Evolutionary conservation across 1,139 yeast genomes (phyloP), one percentile per base, ranked within the genome.

Genomic region (Suhomyces panamericanus): DNA sequence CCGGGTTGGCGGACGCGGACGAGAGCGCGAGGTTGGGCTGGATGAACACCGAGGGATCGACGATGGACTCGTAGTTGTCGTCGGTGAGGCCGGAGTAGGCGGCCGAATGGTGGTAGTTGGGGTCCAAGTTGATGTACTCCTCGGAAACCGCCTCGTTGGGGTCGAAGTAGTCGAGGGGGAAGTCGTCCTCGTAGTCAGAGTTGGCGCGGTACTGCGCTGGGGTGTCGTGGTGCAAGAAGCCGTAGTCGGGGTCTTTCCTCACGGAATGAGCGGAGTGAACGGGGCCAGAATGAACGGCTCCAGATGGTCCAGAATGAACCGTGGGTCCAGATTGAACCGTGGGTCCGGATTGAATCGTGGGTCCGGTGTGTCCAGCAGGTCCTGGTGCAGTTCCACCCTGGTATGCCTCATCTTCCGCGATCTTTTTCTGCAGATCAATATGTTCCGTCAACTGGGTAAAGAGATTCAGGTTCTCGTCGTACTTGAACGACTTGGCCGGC

Each of bases 121-220:
- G 50, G 41, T 72, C 77, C 38, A 73, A 54, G 2, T 66, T 57
- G 16, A 73, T 66, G 49, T 63, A 70, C 27, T 70, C 76, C 28
- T 60, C 57, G 35, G 50, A 48, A 7, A 39, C 43, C 31, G 61
- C 64, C 30, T 55, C 57, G 39, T 51, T 51, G 14, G 63, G 49
- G 35, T 64, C 63, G 55, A 84, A 77, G 56, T 82, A 84, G 54
- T 84, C 90, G 46, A 84, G 63, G 2, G 90, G 89, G 62, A 84
- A 83, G 55, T 83, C 89, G 51, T 81, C 85, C 46, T 78, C 84
- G 40, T 72, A 65, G 20, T 62, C 66, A 1, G 60, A 53, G 12
- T 45, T 44, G 6, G 52, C 44, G 45, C 57, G 59, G 38, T 52
- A 58, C 39, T 66, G 61, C 3, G 58, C 59, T 1, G 68, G 68